Evolutionary conservation across 305 asterid genomes (phyloP).

Genomic region (Solanum hybrid): DNA sequence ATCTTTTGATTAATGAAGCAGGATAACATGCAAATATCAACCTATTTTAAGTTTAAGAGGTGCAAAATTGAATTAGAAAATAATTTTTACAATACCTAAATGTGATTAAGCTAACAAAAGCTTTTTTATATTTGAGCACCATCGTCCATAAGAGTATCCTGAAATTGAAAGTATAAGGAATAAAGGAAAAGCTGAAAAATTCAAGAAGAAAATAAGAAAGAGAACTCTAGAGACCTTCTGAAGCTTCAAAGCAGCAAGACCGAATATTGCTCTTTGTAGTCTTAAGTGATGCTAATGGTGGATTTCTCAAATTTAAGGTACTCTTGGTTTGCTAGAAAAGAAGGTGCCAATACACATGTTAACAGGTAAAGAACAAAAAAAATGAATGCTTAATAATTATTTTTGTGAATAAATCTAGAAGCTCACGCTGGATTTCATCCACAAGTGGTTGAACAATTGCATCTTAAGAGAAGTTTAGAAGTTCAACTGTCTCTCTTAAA

Average conservation of each 20-base stretch:
- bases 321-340: neutral
- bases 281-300: neutral
- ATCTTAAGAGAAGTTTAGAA: neutral
- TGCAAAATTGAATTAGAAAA: too few relatives aligned
- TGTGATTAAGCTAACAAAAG: neutral
- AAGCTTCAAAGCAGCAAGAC: neutral
- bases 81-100: neutral
- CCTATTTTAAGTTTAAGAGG: too few relatives aligned
- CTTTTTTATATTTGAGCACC: neutral
- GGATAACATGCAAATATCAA: too few relatives aligned
- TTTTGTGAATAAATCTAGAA: neutral
- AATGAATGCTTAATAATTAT: too few relatives aligned
- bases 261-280: neutral
- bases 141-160: neutral
- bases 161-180: too few relatives aligned
- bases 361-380: neutral
- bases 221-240: neutral
- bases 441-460: neutral
- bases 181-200: neutral
- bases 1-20: too few relatives aligned
- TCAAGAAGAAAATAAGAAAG: neutral
- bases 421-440: neutral
- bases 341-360: neutral
- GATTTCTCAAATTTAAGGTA: neutral
- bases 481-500: neutral